Evolutionary conservation across 2,329 filamentous ascomycete species (phyloP), one percentile per base, ranked within the genome.

Genomic region (Fusarium chlamydosporum): DNA sequence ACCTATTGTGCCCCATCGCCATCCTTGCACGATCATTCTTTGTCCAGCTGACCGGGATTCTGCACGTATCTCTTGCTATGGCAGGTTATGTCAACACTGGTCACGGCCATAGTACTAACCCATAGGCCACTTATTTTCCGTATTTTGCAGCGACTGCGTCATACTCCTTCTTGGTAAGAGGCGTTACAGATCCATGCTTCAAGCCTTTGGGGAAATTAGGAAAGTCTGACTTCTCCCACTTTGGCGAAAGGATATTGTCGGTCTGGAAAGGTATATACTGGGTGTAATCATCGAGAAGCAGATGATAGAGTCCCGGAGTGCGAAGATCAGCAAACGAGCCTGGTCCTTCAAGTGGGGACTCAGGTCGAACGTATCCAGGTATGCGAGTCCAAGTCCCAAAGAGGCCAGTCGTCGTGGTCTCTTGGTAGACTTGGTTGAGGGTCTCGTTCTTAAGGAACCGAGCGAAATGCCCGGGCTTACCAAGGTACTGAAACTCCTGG

Each of bases 391-490:
- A 86, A 0, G 75, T 80, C 5, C 84, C 83, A 48, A 86, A 85
- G 0, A 86, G 68, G 0, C 84, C 85, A 0, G 63, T 76, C 0
- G 80, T 78, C 1, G 79, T 81, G 10, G 77, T 77, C 65, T 86
- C 83, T 40, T 82, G 80, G 61, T 82, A 86, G 5, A 86, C 80
- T n/a, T 81, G 79, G 37, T 81, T 80, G 3, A 78, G 79, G 0
- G 81, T 80, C 70, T 85, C 83, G 67, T 86, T 83, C 72, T 86
- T 86, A 52, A 85, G 70, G 74, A 86, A 86, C 7, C 84, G 80
- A 0, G 79, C 80, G 43, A 81, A 86, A 11, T 75, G 65, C 3
- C 75, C 79, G 6, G 76, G 74, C 8, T 74, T 72, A 37, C 81
- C 82, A 0, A 85, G 75, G 20, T 79, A 75, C 31, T 83, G 78